Evolutionary conservation across 805 yeast genomes (phyloP), one percentile per base, ranked within the genome.

Genomic region (Lipomyces spencermartinsiae): DNA sequence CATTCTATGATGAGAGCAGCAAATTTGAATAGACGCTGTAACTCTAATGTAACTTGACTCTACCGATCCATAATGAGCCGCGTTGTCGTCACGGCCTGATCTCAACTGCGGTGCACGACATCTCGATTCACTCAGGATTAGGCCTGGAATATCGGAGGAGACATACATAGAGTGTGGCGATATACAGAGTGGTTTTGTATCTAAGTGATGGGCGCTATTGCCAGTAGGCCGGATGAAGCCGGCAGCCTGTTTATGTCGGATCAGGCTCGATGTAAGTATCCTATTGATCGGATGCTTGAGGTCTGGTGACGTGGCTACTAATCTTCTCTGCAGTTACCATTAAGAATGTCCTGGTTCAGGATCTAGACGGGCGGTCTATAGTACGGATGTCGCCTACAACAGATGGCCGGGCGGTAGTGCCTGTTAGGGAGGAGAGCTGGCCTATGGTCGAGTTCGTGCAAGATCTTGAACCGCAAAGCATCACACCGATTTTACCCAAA

Each of bases 391-490:
- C 49, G 16, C 56, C 67, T 39, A 46, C 60, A 4, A 53, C 57
- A 4, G 64, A 65, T 53, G 19, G n/a, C 12, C 61, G 64, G 10
- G 37, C 62, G 10, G 34, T 62, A 16, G 55, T 61, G 16, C 60
- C 51, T 25, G 33, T 43, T 33, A 54, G 67, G 22, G 60, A 61
- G 22, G 66, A 61, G 35, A 19, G 22, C 10, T 34, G 65, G 54
- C 53, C 65, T 5, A 58, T 69, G 66, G 51, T 67, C 14, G 71
- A 69, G 51, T 69, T 59, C 37, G 68, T 69, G 16, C 72, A 69
- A 51, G 72, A 69, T 54, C 51, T 62, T 39, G 68, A 66, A 12
- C 60, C 65, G 16, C 37, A 60, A 16, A 54, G 64, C 55, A 9
- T 51, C 33, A 39, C 61, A 9, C 72, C 73, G 29, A 57, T 68